Conservation (phyloP, 441 rosid species). For the Lepidium campestre region DNA sequence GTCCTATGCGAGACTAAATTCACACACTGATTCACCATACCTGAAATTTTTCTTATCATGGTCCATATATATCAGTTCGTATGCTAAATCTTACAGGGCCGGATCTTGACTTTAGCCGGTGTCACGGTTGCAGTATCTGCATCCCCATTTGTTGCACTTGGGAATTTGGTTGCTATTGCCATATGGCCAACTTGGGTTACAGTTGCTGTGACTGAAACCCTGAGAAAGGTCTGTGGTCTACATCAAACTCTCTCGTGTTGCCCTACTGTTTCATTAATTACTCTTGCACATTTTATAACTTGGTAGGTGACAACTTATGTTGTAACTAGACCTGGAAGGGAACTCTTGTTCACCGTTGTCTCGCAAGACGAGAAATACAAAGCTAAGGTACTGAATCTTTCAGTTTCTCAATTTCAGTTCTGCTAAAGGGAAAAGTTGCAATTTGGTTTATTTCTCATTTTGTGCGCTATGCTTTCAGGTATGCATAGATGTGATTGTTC, state of each 20-base stretch:
- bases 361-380: conserved; percentile 74
- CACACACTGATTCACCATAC: neutral
- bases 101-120: conserved; percentile 63
- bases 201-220: conserved; percentile 61
- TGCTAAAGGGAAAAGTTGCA: neutral
- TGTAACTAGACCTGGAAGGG: conserved; percentile 89
- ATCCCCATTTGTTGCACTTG: conserved; percentile 56
- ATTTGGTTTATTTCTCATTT: neutral
- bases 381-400: conserved; percentile 7
- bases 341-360: conserved; percentile 84
- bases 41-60: neutral
- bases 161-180: conserved; percentile 52
- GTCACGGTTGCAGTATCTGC: conserved; percentile 56
- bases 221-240: conserved; percentile 49
- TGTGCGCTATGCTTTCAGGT: conserved; percentile 38
- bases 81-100: conserved; percentile 40
- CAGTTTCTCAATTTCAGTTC: neutral
- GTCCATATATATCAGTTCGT: neutral
- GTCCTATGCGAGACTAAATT: neutral
- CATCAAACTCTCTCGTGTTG: neutral
- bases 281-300: neutral
- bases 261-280: neutral
- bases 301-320: conserved; percentile 82
- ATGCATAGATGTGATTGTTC: conserved; percentile 85
- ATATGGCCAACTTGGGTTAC: conserved; percentile 65